Conservation (phyloP, 192 early-diverging fungal species). For the Funneliformis mosseae region DNA sequence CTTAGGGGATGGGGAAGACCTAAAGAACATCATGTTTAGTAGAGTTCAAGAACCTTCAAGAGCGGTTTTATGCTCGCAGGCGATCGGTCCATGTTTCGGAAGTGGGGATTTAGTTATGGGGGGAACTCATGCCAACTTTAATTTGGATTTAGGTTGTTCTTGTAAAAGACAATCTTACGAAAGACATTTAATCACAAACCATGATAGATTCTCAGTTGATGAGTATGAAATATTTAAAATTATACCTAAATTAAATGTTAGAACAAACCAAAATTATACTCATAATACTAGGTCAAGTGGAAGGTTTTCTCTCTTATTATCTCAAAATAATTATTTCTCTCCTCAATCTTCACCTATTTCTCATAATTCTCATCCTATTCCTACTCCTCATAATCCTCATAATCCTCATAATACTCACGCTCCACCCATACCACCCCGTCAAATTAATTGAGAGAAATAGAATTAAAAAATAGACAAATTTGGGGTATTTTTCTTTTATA, state of each 20-base stretch:
- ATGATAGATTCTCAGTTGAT: constrained; percentile 22
- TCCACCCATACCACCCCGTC: no score
- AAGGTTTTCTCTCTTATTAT: constrained; percentile 19
- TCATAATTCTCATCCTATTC: no score
- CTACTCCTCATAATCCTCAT: no score
- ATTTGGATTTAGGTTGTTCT: constrained; percentile 25
- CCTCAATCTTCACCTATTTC: not conserved
- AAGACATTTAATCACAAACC: not conserved
- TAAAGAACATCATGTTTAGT: not conserved
- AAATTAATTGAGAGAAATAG: no score
- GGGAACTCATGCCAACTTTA: constrained; percentile 8
- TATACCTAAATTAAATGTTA: not conserved
- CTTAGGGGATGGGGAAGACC: constrained; percentile 20
- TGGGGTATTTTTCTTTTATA: no score
- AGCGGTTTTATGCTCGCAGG: constrained; percentile 23
- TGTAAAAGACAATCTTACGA: constrained; percentile 28
- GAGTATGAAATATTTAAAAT: constrained; percentile 31
- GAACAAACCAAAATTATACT: not conserved
- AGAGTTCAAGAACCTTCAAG: constrained; percentile 13
- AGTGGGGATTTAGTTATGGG: constrained; percentile 33
- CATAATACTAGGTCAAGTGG: not conserved
- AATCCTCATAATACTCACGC: no score
- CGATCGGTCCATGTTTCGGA: constrained; percentile 24
- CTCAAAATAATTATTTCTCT: not conserved
- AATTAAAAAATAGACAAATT: no score